Evolutionary conservation across 805 yeast genomes (phyloP), one percentile per base, ranked within the genome.

Genomic region (Kazachstania bromeliacearum): DNA sequence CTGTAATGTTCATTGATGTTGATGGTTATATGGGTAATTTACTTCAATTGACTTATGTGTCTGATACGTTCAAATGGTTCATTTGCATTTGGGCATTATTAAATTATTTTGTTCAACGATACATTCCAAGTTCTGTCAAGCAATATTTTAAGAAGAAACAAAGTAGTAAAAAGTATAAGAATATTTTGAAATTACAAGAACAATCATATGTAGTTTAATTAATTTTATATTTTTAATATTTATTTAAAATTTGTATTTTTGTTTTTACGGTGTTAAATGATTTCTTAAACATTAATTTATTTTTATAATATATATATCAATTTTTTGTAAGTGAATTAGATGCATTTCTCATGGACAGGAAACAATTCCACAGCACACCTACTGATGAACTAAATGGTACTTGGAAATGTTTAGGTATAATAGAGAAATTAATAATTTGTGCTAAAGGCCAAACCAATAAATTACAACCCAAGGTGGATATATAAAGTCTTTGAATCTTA

Each of bases 301-400:
- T 5, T 12, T 34, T 23, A 35, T 24, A 33, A 21, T n/a, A n/a
- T n/a, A n/a, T n/a, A n/a, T n/a, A n/a, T n/a, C n/a, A n/a, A n/a
- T n/a, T n/a, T n/a, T n/a, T n/a, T n/a, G n/a, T n/a, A n/a, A n/a
- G n/a, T n/a, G 48, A 47, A 32, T 52, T 53, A 1, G 68, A 60
- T 3, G 85, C 78, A 47, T 85, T 85, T 50, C 83, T 68, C 71
- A 84, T 75, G 0, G 95, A 85, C 34, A 89, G 63, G 62, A 82
- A 88, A 36, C 96, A 87, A 55, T 92, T 89, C 97, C 98, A 89
- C 25, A 89, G 63, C 14, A 89, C 94, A 20, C 95, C 89, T 5
- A 92, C 66, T 14, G 83, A 66, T 7, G 92, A 80, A 37, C 94
- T 79, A 56, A 92, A 89, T 0, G 96, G 96, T 4, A 89, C 94